Evolutionary conservation across 768 basidiomycete genomes (phyloP), one percentile per base, ranked within the genome.

Genomic region (Boletellus ananas): DNA sequence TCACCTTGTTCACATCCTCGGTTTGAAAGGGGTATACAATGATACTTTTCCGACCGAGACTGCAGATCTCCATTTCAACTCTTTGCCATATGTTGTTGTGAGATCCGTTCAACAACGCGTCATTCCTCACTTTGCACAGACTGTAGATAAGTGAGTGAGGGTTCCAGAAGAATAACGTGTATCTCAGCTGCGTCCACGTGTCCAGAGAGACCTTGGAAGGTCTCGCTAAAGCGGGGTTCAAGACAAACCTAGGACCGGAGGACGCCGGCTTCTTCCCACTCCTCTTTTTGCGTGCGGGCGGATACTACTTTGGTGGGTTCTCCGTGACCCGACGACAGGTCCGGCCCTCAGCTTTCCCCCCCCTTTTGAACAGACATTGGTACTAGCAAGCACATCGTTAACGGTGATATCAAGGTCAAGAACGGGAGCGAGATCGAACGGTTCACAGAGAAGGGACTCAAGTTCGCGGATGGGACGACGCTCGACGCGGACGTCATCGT

Each of bases 371-470:
- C 36, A 70, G 70, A 70, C n/a, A 56, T 58, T 8, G 77, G 76
- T 10, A 73, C 74, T 1, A 72, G 73, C 44, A 66, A 72, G 45
- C 64, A 73, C 45, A 73, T 79, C 55, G 70, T 69, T 18, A 60
- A 75, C 18, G 76, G 79, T 14, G 68, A 72, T 38, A 79, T 81
- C 67, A 77, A 77, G 55, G 55, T 81, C 61, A 79, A 77, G 67
- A 72, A 64, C 55, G 78, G 75, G 20, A 61, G 67, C 10, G 40
- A 54, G 2, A 65, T 71, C 45, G 54, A 61, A 35, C 43, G 52
- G 1, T 72, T 70, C 54, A 72, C 68, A 0, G 47, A 61, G 45
- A 56, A 59, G 12, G 61, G 70, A n/a, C 58, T 72, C 45, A 46
- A 50, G 38, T 60, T 70, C 35, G 59, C 40, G 10, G 66, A 70